Percentiles rank a stretch among this genome's conserved stretches.
phyloP scores from a whole-genome alignment of 2,329 filamentous ascomycete genomes.

The Aspergillus sp. region DNA sequence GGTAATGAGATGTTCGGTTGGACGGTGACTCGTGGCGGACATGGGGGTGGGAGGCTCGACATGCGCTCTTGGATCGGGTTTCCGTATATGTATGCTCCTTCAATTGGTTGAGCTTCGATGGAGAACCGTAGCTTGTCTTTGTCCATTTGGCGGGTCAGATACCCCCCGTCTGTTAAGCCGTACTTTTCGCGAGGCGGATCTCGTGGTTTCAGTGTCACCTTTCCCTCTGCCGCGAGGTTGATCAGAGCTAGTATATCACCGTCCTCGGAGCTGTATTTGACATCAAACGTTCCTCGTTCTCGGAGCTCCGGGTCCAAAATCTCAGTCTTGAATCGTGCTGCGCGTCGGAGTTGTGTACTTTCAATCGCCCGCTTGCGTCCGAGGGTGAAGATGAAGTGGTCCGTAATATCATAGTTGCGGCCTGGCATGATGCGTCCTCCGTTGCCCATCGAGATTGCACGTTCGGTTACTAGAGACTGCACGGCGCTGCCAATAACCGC shows the following conservation, averaged over 20 bases:
- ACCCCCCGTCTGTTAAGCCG: conserved; percentile 43
- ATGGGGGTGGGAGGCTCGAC: conserved; percentile 19
- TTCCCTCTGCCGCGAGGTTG: conserved; percentile 35
- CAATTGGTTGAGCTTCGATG: conserved; percentile 33
- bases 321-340: conserved; percentile 37
- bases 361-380: conserved; percentile 38
- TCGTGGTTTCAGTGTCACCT: conserved; percentile 30
- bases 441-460: conserved; percentile 35
- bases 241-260: conserved; percentile 40
- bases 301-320: conserved; percentile 37
- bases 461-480: conserved; percentile 35
- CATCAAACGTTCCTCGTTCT: conserved; percentile 21
- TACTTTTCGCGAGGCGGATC: conserved; percentile 41
- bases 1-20: conserved; percentile 6
- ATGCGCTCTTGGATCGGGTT: conserved; percentile 27
- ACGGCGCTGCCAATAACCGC: conserved; percentile 34
- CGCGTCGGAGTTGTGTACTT: conserved; percentile 34
- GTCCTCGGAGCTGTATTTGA: conserved; percentile 36
- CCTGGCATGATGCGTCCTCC: conserved; percentile 36
- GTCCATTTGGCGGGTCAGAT: conserved; percentile 44
- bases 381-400: conserved; percentile 35
- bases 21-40: conserved; percentile 8
- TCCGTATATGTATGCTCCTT: conserved; percentile 33
- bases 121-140: conserved; percentile 39
- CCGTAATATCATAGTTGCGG: conserved; percentile 41